Percentiles rank a stretch among this genome's conserved stretches.
phyloP scores from a whole-genome alignment of 805 yeast species.

The Debaryomyces hansenii region DNA sequence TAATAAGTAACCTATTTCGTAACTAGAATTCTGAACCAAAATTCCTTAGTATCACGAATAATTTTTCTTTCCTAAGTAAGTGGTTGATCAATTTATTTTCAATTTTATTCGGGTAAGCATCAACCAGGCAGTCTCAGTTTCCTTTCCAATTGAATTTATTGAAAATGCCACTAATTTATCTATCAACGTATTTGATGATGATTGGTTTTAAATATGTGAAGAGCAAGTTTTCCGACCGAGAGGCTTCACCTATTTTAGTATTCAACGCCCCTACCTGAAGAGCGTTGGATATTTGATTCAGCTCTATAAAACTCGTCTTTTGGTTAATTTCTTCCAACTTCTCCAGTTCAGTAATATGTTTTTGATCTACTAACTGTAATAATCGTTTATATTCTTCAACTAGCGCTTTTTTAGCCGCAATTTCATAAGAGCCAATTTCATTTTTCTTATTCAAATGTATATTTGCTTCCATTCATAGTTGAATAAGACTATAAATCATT shows the following conservation, averaged over 20 bases:
- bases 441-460: not conserved
- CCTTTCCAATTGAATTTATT: not conserved
- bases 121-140: constrained; percentile 9
- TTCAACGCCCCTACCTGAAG: constrained; percentile 2
- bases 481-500: constrained; percentile 5
- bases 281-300: not conserved
- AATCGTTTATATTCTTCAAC: not conserved
- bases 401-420: not conserved
- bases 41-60: constrained; percentile 5
- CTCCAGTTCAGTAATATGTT: not conserved
- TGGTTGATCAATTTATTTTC: constrained; percentile 7
- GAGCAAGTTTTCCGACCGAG: constrained; percentile 5
- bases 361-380: not conserved
- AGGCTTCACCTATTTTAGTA: constrained; percentile 6
- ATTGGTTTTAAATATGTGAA: constrained; percentile 9
- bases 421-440: constrained; percentile 1
- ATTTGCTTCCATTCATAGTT: constrained; percentile 8
- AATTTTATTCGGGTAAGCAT: constrained; percentile 4
- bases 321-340: constrained; percentile 1
- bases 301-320: constrained; percentile 1
- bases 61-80: constrained; percentile 1
- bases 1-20: too few species aligned
- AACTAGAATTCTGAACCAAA: constrained; percentile 3
- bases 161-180: constrained; percentile 6
- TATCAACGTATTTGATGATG: constrained; percentile 9